A percentile compares a stretch with the other conserved stretches of the same genome.
Evolutionary conservation across 2,329 filamentous ascomycete species (phyloP).

Genomic region (Penicillium sp.): DNA sequence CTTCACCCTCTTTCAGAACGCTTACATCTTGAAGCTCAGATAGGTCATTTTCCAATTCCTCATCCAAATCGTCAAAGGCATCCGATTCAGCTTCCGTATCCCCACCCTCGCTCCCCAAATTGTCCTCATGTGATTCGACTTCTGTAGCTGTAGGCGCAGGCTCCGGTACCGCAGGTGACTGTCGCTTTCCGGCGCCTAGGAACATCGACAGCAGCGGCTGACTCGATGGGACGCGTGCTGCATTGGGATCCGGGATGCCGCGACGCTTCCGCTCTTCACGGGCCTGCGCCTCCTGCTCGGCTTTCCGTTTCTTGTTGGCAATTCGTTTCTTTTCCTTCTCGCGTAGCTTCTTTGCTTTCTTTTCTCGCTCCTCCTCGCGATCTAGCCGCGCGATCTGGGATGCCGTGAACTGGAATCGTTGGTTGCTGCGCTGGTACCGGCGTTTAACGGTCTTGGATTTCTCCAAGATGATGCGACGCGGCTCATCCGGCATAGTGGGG

Average conservation of each 20-base stretch:
- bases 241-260: constrained; percentile 34
- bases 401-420: constrained; percentile 35
- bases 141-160: constrained; percentile 1
- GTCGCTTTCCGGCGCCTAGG: constrained; percentile 19
- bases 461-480: constrained; percentile 36
- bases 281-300: constrained; percentile 34
- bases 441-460: constrained; percentile 41
- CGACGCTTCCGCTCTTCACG: constrained; percentile 35
- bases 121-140: neutral
- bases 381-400: constrained; percentile 40
- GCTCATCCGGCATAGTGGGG: constrained; percentile 30
- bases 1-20: neutral
- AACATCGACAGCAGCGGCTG: constrained; percentile 37
- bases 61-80: constrained; percentile 23
- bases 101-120: constrained; percentile 11
- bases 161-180: neutral
- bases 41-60: constrained; percentile 16
- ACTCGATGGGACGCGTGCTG: constrained; percentile 32
- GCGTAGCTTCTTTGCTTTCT: constrained; percentile 39
- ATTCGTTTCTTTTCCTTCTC: constrained; percentile 36
- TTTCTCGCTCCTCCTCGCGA: constrained; percentile 43
- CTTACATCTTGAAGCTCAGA: constrained; percentile 10
- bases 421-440: constrained; percentile 40
- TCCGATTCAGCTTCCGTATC: constrained; percentile 26
- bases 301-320: constrained; percentile 37